Evolutionary conservation across 2,329 filamentous ascomycete genomes (phyloP), one percentile per base, ranked within the genome.

Genomic region (Sporothrix euskadiensis): DNA sequence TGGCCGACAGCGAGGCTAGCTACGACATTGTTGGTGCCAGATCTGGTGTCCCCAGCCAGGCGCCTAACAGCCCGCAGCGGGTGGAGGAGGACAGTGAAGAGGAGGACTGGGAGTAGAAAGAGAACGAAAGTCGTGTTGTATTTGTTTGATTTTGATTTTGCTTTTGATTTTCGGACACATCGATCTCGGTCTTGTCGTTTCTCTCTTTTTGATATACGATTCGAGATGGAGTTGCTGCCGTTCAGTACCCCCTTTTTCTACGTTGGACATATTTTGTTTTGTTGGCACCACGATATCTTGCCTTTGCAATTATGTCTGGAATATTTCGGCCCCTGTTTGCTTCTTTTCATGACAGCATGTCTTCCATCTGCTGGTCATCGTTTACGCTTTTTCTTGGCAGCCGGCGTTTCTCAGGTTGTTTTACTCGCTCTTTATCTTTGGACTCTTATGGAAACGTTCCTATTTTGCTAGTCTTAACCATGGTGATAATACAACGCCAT

Each of bases 1-100:
- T 96, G 77, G 90, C 94, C 8, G 96, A 96, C 78, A 98, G 95
- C 80, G 96, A 99, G 78, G 93, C 93, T 22, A 97, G 94, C 83
- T 99, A 99, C 81, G 96, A 99, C 81, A 87, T 99, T 47, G 94
- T 99, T 63, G 92, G 92, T 8, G 90, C 91, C 6, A 85, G 89
- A 63, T 94, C 92, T 70, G 92, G 92, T 68, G 88, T 89, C 61
- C 89, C 91, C 52, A 97, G 93, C 81, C 92, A 92, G 76, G 91
- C 94, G 22, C 92, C 94, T 32, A 88, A 83, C 80, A 90, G 88
- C 79, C 89, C 89, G 35, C 89, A 65, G 88, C 80, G 88, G 80
- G 85, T 79, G 8, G 86, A 87, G 39, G 80, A 88, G 41, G 80
- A 92, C 75, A 91, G 89, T 76, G 91, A 93, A 73, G 91, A 91